A percentile compares a stretch with the other conserved stretches of the same genome.
phyloP scores from a whole-genome alignment of 306 rosid genomes.

The Cotoneaster glaucophyllus region DNA sequence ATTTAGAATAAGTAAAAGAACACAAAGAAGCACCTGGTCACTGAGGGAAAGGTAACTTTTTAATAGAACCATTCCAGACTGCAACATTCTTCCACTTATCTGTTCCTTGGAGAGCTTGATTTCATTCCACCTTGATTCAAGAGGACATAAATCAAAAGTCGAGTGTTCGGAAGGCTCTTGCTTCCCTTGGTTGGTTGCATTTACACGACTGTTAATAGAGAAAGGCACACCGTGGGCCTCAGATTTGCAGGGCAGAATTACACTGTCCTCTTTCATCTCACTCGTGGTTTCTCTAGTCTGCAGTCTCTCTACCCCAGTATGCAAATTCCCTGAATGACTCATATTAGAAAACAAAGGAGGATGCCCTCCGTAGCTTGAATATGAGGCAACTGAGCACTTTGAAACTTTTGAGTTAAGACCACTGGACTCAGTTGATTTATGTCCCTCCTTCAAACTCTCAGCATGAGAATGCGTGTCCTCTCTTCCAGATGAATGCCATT shows the following conservation, averaged over 20 bases:
- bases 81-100: not conserved
- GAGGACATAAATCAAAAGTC: conserved; percentile 52
- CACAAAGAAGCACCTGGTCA: conserved; percentile 43
- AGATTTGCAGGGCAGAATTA: not conserved
- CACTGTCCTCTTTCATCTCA: not conserved
- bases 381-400: not conserved
- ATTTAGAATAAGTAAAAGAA: not conserved
- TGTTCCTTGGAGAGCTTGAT: conserved; percentile 14
- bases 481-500: not conserved
- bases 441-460: not conserved
- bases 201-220: not conserved
- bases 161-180: conserved; percentile 4
- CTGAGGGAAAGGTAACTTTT: conserved; percentile 32
- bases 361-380: not conserved
- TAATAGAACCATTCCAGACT: conserved; percentile 58
- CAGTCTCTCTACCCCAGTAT: not conserved
- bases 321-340: not conserved
- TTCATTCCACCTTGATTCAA: conserved; percentile 25
- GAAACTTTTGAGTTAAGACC: not conserved
- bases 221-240: not conserved
- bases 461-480: not conserved
- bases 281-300: not conserved
- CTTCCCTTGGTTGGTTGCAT: not conserved
- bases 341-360: conserved; percentile 6
- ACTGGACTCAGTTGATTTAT: not conserved